Conservation (phyloP, 2,329 filamentous ascomycete genomes). For the Hirsutella minnesotensis region DNA sequence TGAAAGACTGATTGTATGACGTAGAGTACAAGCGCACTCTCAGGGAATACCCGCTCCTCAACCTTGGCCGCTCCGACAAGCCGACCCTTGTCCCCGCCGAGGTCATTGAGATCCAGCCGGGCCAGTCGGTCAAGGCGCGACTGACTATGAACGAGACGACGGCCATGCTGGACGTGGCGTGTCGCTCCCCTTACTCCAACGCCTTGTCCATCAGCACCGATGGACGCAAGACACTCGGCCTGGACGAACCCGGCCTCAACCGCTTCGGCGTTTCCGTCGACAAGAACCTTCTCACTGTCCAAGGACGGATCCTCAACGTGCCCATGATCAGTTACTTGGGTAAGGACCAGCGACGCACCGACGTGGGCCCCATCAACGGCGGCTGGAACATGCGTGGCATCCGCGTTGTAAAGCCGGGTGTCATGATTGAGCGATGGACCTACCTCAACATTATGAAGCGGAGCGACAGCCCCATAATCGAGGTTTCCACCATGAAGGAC, state of each 20-base stretch:
- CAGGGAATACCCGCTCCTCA: slow-evolving; percentile 46
- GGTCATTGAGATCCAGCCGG: slow-evolving; percentile 48
- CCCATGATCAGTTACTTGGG: slow-evolving; percentile 49
- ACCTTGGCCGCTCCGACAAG: slow-evolving; percentile 45
- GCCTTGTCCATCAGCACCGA: slow-evolving; percentile 50
- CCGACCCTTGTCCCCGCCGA: slow-evolving; percentile 58
- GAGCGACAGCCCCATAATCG: slow-evolving; percentile 8
- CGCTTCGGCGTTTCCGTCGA: slow-evolving; percentile 53
- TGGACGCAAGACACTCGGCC: slow-evolving; percentile 44
- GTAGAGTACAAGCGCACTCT: slow-evolving; percentile 23
- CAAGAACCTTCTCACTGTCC: slow-evolving; percentile 56
- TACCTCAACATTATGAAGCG: slow-evolving; percentile 27
- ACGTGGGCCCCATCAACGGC: slow-evolving; percentile 32
- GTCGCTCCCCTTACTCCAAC: slow-evolving; percentile 53
- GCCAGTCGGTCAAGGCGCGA: slow-evolving; percentile 51
- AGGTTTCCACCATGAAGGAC: slow-evolving; percentile 11
- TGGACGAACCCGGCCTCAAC: slow-evolving; percentile 35
- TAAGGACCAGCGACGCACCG: slow-evolving; percentile 8
- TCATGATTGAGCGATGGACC: slow-evolving; percentile 35
- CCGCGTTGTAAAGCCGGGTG: slow-evolving; percentile 41
- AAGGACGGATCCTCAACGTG: slow-evolving; percentile 52
- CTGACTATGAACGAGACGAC: slow-evolving; percentile 49
- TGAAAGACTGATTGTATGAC: background rate
- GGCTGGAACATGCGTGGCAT: slow-evolving; percentile 57
- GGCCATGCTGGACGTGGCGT: slow-evolving; percentile 62